A percentile compares a stretch with the other conserved stretches of the same genome.
Evolutionary conservation across 345 rosid genomes (phyloP).

Genomic region (Anastatica hierochuntica): DNA sequence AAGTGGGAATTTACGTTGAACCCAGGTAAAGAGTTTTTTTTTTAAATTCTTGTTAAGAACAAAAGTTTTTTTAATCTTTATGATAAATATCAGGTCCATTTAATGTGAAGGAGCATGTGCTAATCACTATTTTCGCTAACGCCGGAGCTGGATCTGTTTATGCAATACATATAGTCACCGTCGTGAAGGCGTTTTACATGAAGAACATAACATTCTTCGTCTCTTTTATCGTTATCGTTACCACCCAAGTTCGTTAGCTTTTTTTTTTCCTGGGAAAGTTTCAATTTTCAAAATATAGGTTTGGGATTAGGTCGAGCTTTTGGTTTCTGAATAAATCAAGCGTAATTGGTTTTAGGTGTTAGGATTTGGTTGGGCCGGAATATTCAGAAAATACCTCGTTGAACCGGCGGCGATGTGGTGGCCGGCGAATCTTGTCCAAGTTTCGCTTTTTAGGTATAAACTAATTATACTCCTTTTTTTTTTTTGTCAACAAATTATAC

Average conservation of each 20-base stretch:
- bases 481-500: too few species aligned
- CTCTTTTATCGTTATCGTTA: conserved; percentile 65
- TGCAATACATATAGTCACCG: conserved; percentile 80
- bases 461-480: neutral
- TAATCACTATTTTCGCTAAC: conserved; percentile 86
- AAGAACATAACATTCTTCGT: conserved; percentile 70
- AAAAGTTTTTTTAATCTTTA: too few species aligned
- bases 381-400: conserved; percentile 71
- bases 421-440: conserved; percentile 98
- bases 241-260: conserved; percentile 69
- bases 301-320: neutral
- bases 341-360: conserved; percentile 53
- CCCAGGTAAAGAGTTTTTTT: conserved; percentile 29
- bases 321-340: neutral
- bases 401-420: conserved; percentile 99
- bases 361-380: conserved; percentile 99
- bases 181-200: conserved; percentile 80
- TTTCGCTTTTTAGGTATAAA: conserved; percentile 77
- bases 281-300: too few species aligned
- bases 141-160: conserved; percentile 95
- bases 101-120: conserved; percentile 92
- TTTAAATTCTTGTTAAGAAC: too few species aligned
- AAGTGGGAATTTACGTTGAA: conserved; percentile 71
- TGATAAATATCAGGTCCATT: conserved; percentile 87
- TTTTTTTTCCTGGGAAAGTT: too few species aligned